Evolutionary conservation across 2,329 filamentous ascomycete genomes (phyloP), one percentile per base, ranked within the genome.

Genomic region (Fusarium sublunatum): DNA sequence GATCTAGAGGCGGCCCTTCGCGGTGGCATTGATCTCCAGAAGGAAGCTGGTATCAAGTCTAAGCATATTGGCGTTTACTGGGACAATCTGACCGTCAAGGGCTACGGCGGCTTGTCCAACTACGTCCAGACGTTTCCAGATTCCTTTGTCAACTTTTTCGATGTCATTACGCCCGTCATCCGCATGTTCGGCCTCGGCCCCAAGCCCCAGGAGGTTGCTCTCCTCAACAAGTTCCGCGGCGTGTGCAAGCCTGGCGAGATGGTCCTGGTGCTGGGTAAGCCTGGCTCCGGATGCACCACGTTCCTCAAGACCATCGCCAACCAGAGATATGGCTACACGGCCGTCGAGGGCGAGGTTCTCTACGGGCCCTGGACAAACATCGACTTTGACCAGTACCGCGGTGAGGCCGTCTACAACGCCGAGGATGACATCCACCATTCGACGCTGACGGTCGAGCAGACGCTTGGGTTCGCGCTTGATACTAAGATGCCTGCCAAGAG

Each of bases 361-460:
- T 96, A 94, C 66, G 91, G 92, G 0, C 88, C 88, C 0, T 93
- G 92, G 73, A 84, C 87, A 5, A 83, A 88, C 13, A 79, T 87
- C 19, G 87, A 90, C 44, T 94, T 96, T 64, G 85, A 89, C 70
- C 81, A 84, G 46, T 96, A 92, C 74, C 85, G 91, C 28, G 91
- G 91, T 46, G 91, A 96, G 77, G 89, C 91, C 1, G 88, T 94
- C 5, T 96, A 96, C 79, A 94, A 92, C 71, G 74, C 74, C 25
- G 88, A 91, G 74, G 92, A 96, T 65, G 93, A 97, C 68, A 83
- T 94, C 22, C 92, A 97, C 68, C 89, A 93, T 68, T 86, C 93
- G 0, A 95, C 91, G 0, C 81, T 97, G 24, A 95, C 92, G 0
- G 93, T 97, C 3, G 90, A 91, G 51, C 92, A 97, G 74, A 97